Percentiles rank a stretch among this genome's conserved stretches.
Conservation (phyloP, 345 rosid genomes). For the Salix exigua region DNA sequence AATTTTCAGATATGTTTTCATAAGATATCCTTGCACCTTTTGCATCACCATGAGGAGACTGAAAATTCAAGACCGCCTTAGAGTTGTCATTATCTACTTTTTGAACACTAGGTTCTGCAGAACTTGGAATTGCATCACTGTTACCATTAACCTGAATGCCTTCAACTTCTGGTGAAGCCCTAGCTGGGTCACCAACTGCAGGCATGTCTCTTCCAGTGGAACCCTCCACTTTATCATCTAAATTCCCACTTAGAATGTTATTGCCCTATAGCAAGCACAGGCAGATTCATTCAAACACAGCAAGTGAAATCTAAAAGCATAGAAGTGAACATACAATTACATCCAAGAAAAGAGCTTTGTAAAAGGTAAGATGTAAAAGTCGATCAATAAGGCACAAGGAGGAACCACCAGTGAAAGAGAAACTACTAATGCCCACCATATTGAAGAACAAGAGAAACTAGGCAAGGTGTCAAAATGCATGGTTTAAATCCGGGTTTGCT, state of each 20-base stretch:
- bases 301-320: conserved; percentile 1
- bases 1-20: conserved; percentile 30
- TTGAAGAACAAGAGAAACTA: neutral
- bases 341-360: neutral
- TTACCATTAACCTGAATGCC: conserved; percentile 31
- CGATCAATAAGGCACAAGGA: neutral
- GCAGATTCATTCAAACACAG: conserved; percentile 10
- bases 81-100: conserved; percentile 32
- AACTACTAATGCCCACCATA: neutral
- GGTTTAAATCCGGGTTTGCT: neutral
- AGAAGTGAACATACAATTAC: neutral
- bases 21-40: conserved; percentile 29
- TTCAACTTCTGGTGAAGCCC: conserved; percentile 28
- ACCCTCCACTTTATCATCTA: conserved; percentile 30
- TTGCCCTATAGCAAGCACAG: conserved; percentile 42
- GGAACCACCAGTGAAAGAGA: neutral
- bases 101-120: conserved; percentile 22
- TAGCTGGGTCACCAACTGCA: conserved; percentile 25
- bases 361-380: neutral
- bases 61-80: conserved; percentile 22
- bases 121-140: conserved; percentile 21
- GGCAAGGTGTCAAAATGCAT: neutral
- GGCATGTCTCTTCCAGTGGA: conserved; percentile 32
- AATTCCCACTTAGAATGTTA: conserved; percentile 21
- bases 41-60: conserved; percentile 33